Conservation (phyloP, 345 rosid genomes). For the Mangifera indica region DNA sequence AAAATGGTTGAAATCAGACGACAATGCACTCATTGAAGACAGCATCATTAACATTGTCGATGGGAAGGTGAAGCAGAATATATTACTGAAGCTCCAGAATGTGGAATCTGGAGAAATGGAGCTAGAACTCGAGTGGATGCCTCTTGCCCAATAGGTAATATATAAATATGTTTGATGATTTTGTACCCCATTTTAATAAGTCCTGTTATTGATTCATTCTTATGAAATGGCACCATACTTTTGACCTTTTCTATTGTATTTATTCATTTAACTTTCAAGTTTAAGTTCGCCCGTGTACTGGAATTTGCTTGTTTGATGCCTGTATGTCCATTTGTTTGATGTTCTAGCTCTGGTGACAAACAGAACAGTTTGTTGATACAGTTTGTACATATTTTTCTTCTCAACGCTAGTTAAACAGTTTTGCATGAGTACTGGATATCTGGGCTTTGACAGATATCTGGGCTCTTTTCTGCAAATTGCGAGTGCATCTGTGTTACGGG, state of each 20-base stretch:
- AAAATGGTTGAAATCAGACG: constrained; percentile 83
- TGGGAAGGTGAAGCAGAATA: constrained; percentile 84
- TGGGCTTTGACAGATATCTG: too few species aligned
- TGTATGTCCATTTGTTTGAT: neutral
- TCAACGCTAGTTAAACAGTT: too few species aligned
- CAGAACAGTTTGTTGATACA: constrained; percentile 6
- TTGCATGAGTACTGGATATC: too few species aligned
- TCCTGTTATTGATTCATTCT: constrained; percentile 2
- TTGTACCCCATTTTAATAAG: neutral
- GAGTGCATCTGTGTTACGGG: too few species aligned
- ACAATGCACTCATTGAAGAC: constrained; percentile 82
- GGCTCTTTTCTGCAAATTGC: too few species aligned
- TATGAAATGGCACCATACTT: neutral
- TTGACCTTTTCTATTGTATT: constrained; percentile 7
- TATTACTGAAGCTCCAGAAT: constrained; percentile 81
- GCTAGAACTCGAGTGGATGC: constrained; percentile 74
- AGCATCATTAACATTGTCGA: constrained; percentile 81
- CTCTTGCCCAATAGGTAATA: constrained; percentile 62
- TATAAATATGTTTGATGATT: too few species aligned
- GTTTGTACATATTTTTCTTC: neutral
- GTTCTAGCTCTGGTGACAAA: neutral
- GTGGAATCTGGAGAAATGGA: constrained; percentile 88
- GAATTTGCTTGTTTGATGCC: neutral
- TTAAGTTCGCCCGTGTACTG: neutral
- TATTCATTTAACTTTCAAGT: constrained; percentile 5